Conservation (phyloP, 2,329 filamentous ascomycete species). For the Blastomyces parvus region DNA sequence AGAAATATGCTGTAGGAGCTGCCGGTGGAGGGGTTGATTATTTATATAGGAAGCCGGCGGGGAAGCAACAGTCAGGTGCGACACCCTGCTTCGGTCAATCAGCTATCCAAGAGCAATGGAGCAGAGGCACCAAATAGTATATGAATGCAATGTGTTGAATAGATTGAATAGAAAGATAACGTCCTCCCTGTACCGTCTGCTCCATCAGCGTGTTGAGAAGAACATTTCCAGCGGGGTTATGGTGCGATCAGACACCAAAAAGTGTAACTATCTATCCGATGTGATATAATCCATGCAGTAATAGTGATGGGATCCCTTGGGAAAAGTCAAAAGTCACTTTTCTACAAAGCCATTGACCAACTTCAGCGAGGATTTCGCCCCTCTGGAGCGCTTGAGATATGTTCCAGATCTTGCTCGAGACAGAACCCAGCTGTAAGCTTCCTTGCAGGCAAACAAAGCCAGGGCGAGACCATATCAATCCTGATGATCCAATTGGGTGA, state of each 20-base stretch:
- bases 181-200: neutral
- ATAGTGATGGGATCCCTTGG: neutral
- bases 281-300: neutral
- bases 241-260: neutral
- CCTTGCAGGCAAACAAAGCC: neutral
- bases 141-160: neutral
- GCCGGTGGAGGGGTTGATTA: neutral
- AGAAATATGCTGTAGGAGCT: neutral
- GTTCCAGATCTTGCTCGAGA: neutral
- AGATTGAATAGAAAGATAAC: neutral
- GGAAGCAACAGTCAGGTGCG: neutral
- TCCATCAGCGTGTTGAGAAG: neutral
- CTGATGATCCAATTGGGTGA: conserved; percentile 1
- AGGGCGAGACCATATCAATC: neutral
- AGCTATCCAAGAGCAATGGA: neutral
- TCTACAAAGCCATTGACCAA: neutral
- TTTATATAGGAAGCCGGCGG: neutral
- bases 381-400: neutral
- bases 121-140: neutral
- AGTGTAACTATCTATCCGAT: neutral
- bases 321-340: neutral
- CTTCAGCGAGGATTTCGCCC: neutral
- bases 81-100: neutral
- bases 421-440: neutral
- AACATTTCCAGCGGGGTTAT: neutral